Conservation (phyloP, 139 green algal species). For the Spirogloea muscicola region DNA sequence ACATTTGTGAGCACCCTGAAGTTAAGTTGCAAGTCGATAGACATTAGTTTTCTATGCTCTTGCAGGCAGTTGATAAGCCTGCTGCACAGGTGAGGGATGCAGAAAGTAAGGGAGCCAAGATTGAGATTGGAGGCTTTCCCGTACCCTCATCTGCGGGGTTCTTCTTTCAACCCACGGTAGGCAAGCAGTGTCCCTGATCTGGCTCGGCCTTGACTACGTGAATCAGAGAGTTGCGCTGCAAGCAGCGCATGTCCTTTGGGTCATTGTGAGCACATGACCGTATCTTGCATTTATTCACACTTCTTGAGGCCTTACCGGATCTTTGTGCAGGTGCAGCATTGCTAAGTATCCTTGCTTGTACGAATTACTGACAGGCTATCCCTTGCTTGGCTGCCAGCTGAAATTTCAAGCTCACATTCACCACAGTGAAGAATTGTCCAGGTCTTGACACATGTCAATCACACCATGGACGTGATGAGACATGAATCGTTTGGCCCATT, state of each 20-base stretch:
- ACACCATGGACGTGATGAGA: slow-evolving; percentile 40
- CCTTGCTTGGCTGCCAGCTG: too few relatives aligned
- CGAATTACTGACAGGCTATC: background rate
- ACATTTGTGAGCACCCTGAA: background rate
- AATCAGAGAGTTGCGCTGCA: background rate
- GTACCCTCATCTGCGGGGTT: too few relatives aligned
- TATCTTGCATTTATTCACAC: background rate
- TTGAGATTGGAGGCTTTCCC: too few relatives aligned
- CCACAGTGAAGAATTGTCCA: too few relatives aligned
- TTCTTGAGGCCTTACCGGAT: background rate
- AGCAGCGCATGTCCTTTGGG: background rate
- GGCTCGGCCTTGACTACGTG: background rate
- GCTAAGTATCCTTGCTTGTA: background rate
- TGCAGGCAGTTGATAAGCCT: background rate
- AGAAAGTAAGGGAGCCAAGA: background rate
- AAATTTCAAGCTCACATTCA: too few relatives aligned
- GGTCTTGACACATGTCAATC: slow-evolving; percentile 36
- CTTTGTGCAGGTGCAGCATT: background rate
- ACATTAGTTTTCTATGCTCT: background rate
- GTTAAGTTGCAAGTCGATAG: background rate
- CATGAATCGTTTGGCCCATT: slow-evolving; percentile 41
- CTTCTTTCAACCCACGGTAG: too few relatives aligned
- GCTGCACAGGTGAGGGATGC: too few relatives aligned
- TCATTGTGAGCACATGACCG: background rate
- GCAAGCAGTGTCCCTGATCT: too few relatives aligned